phyloP scores from a whole-genome alignment of 768 basidiomycete species.

The Leccinum olivaceopallidum region DNA sequence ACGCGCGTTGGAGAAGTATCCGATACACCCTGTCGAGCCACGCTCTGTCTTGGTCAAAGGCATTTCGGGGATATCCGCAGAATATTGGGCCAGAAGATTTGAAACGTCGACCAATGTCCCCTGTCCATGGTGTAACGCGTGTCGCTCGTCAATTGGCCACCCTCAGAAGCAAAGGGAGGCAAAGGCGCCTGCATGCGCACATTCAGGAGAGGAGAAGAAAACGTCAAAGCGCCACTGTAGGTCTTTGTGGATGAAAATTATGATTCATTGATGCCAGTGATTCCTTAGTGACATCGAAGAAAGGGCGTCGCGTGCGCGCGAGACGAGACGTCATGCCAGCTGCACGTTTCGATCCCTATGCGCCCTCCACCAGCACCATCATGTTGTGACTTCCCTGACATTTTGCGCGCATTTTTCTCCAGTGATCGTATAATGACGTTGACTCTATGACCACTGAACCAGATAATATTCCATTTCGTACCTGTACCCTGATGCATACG shows the following conservation, averaged over 20 bases:
- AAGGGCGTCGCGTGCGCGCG: background rate
- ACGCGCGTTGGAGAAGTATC: conserved; percentile 20
- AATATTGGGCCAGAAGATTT: conserved; percentile 11
- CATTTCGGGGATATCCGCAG: conserved; percentile 2
- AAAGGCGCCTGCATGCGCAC: background rate
- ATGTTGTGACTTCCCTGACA: conserved; percentile 1
- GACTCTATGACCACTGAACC: background rate
- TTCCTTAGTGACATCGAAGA: conserved; percentile 9
- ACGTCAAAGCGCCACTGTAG: conserved; percentile 8
- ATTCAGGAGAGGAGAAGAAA: background rate
- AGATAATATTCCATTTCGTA: background rate
- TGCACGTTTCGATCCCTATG: conserved; percentile 6
- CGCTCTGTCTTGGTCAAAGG: conserved; percentile 3
- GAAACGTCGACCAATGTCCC: background rate
- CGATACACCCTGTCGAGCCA: conserved; percentile 1
- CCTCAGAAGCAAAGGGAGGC: background rate
- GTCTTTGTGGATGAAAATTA: background rate
- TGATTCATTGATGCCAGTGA: background rate
- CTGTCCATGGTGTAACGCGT: conserved; percentile 2
- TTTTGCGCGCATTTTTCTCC: background rate
- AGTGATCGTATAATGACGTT: background rate
- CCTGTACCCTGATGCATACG: background rate
- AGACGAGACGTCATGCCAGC: background rate
- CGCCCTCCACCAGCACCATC: conserved; percentile 15
- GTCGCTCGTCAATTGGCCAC: background rate